Evolutionary conservation across 2,329 filamentous ascomycete species (phyloP), one percentile per base, ranked within the genome.

Genomic region (Cryphonectria carpinicola): DNA sequence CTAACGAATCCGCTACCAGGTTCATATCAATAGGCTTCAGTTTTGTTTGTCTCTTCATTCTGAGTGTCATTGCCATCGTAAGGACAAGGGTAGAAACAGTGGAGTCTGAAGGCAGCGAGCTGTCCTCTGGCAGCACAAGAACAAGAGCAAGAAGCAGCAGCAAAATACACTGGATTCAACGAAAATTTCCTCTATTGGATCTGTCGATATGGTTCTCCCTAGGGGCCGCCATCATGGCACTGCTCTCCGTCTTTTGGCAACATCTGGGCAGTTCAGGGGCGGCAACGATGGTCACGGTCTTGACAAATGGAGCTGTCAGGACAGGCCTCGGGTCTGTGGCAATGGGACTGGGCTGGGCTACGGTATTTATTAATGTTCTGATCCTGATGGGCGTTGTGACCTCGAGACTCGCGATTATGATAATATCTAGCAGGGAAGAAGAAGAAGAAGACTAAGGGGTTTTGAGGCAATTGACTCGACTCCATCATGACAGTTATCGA

Each of bases 51-150:
- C 22, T 49, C 46, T 49, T 22, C 46, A 3, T n/a, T 8, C 17
- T 49, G 3, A n/a, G 2, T 7, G 3, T 49, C 7, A 10, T 49
- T 2, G 0, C 22, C 5, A 0, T 7, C n/a, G 7, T 3, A 11
- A 3, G 22, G 8, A 8, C n/a, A 22, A 5, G n/a, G 19, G 6
- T 19, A 46, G 41, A 13, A 17, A 46, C 22, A 49, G 22, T 8
- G 22, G 46, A n/a, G 46, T 49, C 19, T n/a, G 19, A 10, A 3
- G 46, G 17, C 46, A n/a, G 46, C 46, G 46, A 49, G 8, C 7
- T 3, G 7, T 49, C 22, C 7, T 49, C 19, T 19, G 22, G 19
- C 46, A 49, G 46, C 19, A 22, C 19, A 49, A n/a, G 19, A 49
- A 49, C 43, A 39, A n/a, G 43, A 19, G 37, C 37, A 39, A n/a